Evolutionary conservation across 129 eudicot genomes (phyloP), one percentile per base, ranked within the genome.

Genomic region (Heracleum sosnowskyi): DNA sequence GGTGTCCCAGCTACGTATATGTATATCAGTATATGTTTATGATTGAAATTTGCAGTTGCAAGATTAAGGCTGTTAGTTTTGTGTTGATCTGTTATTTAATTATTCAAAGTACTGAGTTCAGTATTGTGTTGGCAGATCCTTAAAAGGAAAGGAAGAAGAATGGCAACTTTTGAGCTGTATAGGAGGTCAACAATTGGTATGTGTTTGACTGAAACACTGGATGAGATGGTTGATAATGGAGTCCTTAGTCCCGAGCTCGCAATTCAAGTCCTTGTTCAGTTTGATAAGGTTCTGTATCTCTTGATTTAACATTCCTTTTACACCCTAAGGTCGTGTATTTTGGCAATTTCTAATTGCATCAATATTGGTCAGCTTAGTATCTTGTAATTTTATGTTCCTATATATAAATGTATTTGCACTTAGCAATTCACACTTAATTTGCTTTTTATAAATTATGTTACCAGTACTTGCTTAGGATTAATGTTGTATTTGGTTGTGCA

Each of bases 171-270:
- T 78, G 99, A 96, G 85, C 82, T 92, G 83, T 96, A 96, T 77
- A 84, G 99, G 41, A 86, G 97, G 82, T 92, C 99, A 47, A 96
- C 96, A 72, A 96, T 96, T 51, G 99, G 99, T 35, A 90, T 96
- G 97, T 92, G 99, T 77, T 85, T 96, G 91, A 96, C 96, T 4
- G 97, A 96, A 77, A 92, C 97, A 12, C 80, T 96, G 81, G 99
- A 96, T 77, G 96, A 96, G 88, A 90, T 92, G 99, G 97, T 96
- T 69, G 80, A 85, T 37, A 85, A 79, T 73, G 96, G 97, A 8
- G 60, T 79, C 72, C 95, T 96, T n/a, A 86, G 89, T 78, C 96
- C 97, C 13, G 97, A 96, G 73, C 87, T 86, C 24, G 99, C 99
- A 53, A 92, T 92, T 73, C 96, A 92, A 92, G 97, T 96, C 49